Conservation (phyloP, 2,329 filamentous ascomycete species). For the Hypomyces perniciosus region DNA sequence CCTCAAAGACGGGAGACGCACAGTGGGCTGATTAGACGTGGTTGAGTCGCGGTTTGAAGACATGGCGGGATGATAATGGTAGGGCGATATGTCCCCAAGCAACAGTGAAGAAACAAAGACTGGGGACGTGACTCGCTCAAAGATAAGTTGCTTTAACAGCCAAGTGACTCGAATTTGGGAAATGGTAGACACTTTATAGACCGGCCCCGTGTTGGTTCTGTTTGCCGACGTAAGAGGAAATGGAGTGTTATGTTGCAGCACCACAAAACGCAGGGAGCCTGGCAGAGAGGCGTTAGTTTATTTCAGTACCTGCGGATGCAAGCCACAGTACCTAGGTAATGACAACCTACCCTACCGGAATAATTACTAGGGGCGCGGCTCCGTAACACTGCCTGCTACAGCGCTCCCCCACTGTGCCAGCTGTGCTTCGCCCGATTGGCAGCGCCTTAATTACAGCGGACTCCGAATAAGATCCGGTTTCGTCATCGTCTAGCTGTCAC, state of each 20-base stretch:
- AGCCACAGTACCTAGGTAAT: neutral
- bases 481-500: neutral
- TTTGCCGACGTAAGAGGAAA: neutral
- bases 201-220: neutral
- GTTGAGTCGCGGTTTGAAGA: conserved; percentile 13
- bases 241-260: neutral
- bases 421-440: neutral
- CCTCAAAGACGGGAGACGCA: conserved; percentile 3
- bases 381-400: neutral
- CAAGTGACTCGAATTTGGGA: too few species aligned
- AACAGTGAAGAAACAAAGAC: too few species aligned
- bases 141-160: too few species aligned
- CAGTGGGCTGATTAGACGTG: conserved; percentile 9
- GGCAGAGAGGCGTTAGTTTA: neutral
- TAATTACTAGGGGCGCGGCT: too few species aligned
- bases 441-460: neutral
- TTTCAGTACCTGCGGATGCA: neutral
- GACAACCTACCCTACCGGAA: too few species aligned
- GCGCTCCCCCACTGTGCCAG: neutral
- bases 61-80: conserved; percentile 1
- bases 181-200: neutral
- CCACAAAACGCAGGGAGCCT: neutral
- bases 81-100: too few species aligned
- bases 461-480: neutral
- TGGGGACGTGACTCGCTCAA: too few species aligned